A percentile compares a stretch with the other conserved stretches of the same genome.
These are phyloP conservation scores for Poa pratensis DNA, from an alignment of 176 grass and related monocot species.

Conservation along the genomic window DNA sequence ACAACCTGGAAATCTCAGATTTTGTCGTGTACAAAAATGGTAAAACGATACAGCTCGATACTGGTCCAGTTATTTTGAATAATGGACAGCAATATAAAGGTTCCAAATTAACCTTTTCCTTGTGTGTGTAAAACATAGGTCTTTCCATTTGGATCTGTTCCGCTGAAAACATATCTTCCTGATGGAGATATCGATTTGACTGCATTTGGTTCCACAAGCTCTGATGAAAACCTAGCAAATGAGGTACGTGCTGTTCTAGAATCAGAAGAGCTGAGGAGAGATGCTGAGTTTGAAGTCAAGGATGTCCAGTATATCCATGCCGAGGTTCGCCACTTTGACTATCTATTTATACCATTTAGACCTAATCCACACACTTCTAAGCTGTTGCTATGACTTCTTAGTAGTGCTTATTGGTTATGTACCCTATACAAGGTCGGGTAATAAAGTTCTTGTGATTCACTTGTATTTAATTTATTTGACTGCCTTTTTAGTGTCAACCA, in stretches of 20 bases:
- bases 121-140: conserved; percentile 44
- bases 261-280: conserved; percentile 60
- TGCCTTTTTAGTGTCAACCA: background rate
- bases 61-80: conserved; percentile 2
- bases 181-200: conserved; percentile 96
- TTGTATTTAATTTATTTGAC: conserved; percentile 12
- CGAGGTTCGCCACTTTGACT: conserved; percentile 65
- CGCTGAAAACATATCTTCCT: conserved; percentile 96
- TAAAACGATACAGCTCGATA: background rate
- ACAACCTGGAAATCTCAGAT: conserved; percentile 15
- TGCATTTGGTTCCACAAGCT: conserved; percentile 48
- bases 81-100: background rate
- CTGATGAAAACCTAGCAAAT: conserved; percentile 73
- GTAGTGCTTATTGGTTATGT: conserved; percentile 8
- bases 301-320: conserved; percentile 92
- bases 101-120: conserved; percentile 6
- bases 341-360: conserved; percentile 20
- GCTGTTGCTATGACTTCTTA: background rate
- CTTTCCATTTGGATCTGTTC: conserved; percentile 85
- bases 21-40: background rate
- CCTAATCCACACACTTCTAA: conserved; percentile 11
- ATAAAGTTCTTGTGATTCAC: background rate
- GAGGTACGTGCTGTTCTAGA: conserved; percentile 61
- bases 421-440: background rate
- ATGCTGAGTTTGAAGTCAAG: conserved; percentile 80